Evolutionary conservation across 164 flowering plant genomes (phyloP).

Genomic region (Nelumbo lutea): DNA sequence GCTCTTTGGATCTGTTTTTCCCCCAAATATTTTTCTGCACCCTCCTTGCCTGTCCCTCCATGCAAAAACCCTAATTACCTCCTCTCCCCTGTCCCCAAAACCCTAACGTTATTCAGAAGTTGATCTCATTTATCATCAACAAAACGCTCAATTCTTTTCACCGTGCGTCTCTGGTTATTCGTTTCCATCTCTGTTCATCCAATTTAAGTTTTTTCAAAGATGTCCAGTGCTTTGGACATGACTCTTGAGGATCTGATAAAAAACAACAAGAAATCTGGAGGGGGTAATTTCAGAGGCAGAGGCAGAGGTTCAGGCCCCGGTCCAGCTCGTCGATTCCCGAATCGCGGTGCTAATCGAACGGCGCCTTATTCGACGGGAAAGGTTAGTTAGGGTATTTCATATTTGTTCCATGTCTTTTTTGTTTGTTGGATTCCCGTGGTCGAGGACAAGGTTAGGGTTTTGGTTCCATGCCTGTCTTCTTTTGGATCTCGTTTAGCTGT

Average conservation of each 20-base stretch:
- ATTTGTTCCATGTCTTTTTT: neutral
- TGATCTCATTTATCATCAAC: neutral
- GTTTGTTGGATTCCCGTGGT: neutral
- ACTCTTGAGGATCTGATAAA: slow-evolving; percentile 87
- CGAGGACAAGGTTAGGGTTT: no score
- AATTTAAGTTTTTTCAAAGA: slow-evolving; percentile 13
- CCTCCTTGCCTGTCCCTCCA: neutral
- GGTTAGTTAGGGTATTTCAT: slow-evolving; percentile 32
- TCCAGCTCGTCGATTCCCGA: slow-evolving; percentile 60
- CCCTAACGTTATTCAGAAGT: neutral
- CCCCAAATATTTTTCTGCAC: neutral
- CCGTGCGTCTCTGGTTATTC: neutral
- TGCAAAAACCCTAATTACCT: slow-evolving; percentile 9
- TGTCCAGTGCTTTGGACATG: slow-evolving; percentile 71
- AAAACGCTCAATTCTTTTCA: neutral
- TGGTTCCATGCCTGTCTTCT: no score
- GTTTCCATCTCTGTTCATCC: neutral
- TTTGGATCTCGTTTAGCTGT: neutral
- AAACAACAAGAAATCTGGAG: slow-evolving; percentile 58
- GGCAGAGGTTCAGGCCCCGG: slow-evolving; percentile 56
- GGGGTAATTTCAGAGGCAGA: slow-evolving; percentile 20
- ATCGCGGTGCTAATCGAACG: slow-evolving; percentile 56
- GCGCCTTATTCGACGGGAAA: slow-evolving; percentile 57
- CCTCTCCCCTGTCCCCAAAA: neutral
- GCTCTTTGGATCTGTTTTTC: no score